Conservation (phyloP, 495 filamentous ascomycete species). For the Penicillium egyptiacum region DNA sequence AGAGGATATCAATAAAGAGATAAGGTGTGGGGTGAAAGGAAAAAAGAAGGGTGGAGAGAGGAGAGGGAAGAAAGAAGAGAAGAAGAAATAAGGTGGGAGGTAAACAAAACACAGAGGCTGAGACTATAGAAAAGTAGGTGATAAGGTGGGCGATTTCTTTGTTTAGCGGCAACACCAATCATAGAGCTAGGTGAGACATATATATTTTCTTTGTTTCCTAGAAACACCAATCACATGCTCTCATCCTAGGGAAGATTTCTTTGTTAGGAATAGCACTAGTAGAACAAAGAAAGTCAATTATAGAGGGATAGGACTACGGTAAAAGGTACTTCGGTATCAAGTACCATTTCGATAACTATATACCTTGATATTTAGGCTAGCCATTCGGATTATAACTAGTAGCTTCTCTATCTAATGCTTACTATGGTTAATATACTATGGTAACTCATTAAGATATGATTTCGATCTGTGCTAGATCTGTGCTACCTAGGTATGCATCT, state of each 20-base stretch:
- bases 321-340: background rate
- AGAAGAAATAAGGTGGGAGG: background rate
- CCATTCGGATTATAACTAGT: background rate
- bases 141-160: background rate
- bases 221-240: background rate
- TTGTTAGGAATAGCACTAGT: background rate
- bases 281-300: background rate
- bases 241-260: background rate
- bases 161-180: background rate
- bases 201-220: conserved; percentile 8
- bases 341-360: background rate
- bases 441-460: background rate
- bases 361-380: background rate
- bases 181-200: background rate
- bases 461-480: background rate
- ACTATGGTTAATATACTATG: background rate
- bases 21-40: background rate
- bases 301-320: background rate
- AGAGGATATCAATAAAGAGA: background rate
- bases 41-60: background rate
- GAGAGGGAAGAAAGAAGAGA: background rate
- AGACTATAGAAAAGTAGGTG: background rate
- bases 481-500: background rate
- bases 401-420: background rate
- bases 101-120: background rate